Conservation (phyloP, 83 land plant genomes). For the Larix sibirica region DNA sequence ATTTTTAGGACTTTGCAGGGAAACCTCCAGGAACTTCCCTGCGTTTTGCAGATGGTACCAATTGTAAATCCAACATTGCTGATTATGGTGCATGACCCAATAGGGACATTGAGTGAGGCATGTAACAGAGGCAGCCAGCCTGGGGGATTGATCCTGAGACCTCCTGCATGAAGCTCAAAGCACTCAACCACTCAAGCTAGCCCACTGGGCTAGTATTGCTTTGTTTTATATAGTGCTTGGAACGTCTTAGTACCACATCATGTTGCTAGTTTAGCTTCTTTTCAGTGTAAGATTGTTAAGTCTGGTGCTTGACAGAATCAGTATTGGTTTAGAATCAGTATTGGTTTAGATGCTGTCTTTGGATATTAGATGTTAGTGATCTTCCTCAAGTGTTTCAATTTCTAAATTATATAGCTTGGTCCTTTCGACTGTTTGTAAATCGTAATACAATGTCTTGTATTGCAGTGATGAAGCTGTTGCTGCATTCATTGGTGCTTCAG, state of each 20-base stretch:
- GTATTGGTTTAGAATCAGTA: background rate
- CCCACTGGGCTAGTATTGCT: no score
- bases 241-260: background rate
- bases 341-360: background rate
- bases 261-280: background rate
- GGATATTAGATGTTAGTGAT: background rate
- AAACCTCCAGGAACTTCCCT: no score
- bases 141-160: no score
- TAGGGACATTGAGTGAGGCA: no score
- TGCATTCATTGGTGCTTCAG: slow-evolving; percentile 60
- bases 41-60: no score
- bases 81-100: no score
- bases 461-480: slow-evolving; percentile 84
- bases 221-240: no score
- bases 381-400: background rate
- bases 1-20: no score
- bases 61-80: no score
- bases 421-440: background rate
- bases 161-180: no score
- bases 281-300: background rate
- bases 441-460: background rate
- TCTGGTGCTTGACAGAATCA: background rate
- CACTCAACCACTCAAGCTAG: no score
- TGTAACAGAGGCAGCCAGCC: no score
- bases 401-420: background rate